Base-by-base conservation (phyloP, 306 rosid genomes). In the Trichosanthes cucumerina region DNA sequence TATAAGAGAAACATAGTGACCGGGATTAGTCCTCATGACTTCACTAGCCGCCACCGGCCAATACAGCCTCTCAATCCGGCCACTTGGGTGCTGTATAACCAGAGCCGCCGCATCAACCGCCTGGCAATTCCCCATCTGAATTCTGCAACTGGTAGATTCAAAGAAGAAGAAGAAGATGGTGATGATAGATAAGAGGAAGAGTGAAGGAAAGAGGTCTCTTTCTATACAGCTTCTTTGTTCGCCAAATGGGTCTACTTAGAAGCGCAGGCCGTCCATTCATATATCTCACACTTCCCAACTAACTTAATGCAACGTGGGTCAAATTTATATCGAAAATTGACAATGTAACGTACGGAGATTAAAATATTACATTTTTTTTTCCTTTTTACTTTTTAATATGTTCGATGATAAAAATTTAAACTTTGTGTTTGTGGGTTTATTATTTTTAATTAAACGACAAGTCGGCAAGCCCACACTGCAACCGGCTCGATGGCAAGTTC, bases 61-160 rank as follows among this genome's bases (percentile, higher is more conserved):
- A 79, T 90, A 96, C 73, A 90, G 28, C 80, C 97, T 91, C 81
- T 92, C 99, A 53, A 91, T 86, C 89, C 84, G 91, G 83, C 99
- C 99, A 87, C 83, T 71, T 6, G 99, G 98, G 68, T 96, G 99
- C 46, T 91, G 98, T 82, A 96, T 91, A 83, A 93, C 99, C 41
- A 96, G 90, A 12, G 97, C 99, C 21, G 99, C 98, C n/a, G 97
- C 97, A 77, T 96, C 99, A 36, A 96, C 90, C 54, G 98, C 98
- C 78, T 96, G 99, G 28, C 99, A 96, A 75, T 96, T 96, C 72
- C 99, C 99, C 99, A 96, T 95, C 21, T 18, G 65, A 28, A 15
- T 26, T 34, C 38, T 76, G 39, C 19, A 2, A 12, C 8, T 9
- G 64, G 7, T 7, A 53, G 79, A 43, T 65, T 28, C 77, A 62